phyloP scores from a whole-genome alignment of 2,329 filamentous ascomycete genomes.

The Fusarium bactridioides region DNA sequence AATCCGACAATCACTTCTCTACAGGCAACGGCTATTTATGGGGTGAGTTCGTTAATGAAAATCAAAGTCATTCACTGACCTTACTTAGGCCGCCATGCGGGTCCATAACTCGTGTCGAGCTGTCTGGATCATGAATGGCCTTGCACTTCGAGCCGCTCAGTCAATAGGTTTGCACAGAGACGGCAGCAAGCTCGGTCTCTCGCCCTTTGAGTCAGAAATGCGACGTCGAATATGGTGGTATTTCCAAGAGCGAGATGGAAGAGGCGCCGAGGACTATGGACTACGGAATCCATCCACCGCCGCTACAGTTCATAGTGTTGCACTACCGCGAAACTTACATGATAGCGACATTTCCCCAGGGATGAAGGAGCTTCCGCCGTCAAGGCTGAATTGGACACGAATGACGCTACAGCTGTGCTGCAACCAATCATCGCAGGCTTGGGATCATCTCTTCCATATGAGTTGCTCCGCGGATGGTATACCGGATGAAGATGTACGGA shows the following conservation, averaged over 20 bases:
- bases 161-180: conserved; percentile 65
- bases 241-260: conserved; percentile 58
- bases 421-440: conserved; percentile 54
- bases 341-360: conserved; percentile 59
- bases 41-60: conserved; percentile 38
- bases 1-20: conserved; percentile 48
- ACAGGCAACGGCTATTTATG: conserved; percentile 49
- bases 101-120: conserved; percentile 46
- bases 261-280: conserved; percentile 65
- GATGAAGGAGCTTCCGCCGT: conserved; percentile 56
- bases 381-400: conserved; percentile 62
- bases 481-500: conserved; percentile 46
- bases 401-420: conserved; percentile 65
- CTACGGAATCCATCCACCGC: conserved; percentile 31
- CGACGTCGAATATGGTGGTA: conserved; percentile 64
- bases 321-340: conserved; percentile 64
- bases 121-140: conserved; percentile 53
- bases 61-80: not conserved
- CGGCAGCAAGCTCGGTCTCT: conserved; percentile 53
- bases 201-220: conserved; percentile 63
- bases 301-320: conserved; percentile 48
- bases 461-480: conserved; percentile 12
- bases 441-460: conserved; percentile 37
- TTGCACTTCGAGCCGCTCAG: conserved; percentile 56
- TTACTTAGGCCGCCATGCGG: conserved; percentile 40